Evolutionary conservation across 495 filamentous ascomycete genomes (phyloP), one percentile per base, ranked within the genome.

Genomic region (Penicillium bialowiezense): DNA sequence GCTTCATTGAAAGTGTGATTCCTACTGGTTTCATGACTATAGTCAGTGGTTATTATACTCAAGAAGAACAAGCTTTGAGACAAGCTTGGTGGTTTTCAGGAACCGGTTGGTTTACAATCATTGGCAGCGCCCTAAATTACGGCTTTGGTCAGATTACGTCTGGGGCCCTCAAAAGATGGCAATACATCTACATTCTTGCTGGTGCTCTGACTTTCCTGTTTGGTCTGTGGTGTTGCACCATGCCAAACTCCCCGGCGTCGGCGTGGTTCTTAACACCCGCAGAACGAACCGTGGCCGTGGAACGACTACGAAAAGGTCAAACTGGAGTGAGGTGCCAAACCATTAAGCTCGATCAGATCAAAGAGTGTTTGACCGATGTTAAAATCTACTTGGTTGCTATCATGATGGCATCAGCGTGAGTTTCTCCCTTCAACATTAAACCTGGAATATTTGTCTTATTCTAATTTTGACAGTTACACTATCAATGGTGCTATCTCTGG

Each of bases 401-500:
- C n/a, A 81, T 81, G 65, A 82, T 81, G 77, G 75, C 69, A 21
- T 62, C 74, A 12, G 79, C 79, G 65, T 78, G 44, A 61, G 72
- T 55, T 29, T 50, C 21, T 24, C 17, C 13, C 2, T 10, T 21
- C 7, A 0, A 8, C 36, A 18, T 3, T 10, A 10, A 8, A 4
- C 10, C 33, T 13, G 18, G 7, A 7, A 38, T 0, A 8, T 18
- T 34, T 37, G 42, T n/a, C 19, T 21, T 7, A 33, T 32, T 12
- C 17, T 44, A 46, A 34, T 4, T 4, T 15, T 8, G 13, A 9
- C 31, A 78, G 75, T 4, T 88, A 88, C 54, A 87, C 83, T 1
- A 80, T 89, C 50, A 89, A 89, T 52, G 86, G 86, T 15, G 86
- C 84, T 3, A 81, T 89, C n/a, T 78, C 76, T n/a, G 85, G 86